Percentiles rank a stretch among this genome's conserved stretches.
Evolutionary conservation across 2,329 filamentous ascomycete genomes (phyloP).

Genomic region (Biscogniauxia sp.): DNA sequence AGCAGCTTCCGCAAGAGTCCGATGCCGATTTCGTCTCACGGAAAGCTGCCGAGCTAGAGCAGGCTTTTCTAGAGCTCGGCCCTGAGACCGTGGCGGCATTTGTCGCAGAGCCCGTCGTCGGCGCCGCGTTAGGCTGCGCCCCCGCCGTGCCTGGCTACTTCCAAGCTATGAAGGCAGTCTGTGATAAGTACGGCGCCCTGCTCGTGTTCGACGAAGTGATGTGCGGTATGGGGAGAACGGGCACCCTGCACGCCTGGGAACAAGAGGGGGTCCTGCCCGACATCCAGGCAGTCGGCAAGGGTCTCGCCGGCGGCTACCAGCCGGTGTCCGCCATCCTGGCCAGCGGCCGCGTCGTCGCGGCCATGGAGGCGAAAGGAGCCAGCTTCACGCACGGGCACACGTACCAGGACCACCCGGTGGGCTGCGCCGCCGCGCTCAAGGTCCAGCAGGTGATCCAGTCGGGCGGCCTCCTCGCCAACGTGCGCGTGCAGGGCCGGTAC

Average conservation of each 20-base stretch:
- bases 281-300: constrained; percentile 62
- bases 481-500: constrained; percentile 31
- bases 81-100: constrained; percentile 64
- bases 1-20: constrained; percentile 46
- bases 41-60: constrained; percentile 60
- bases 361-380: constrained; percentile 39
- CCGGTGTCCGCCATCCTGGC: constrained; percentile 60
- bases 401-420: constrained; percentile 43
- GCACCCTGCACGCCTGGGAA: constrained; percentile 53
- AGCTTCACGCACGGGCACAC: constrained; percentile 61
- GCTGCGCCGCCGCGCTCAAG: constrained; percentile 39
- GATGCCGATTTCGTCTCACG: constrained; percentile 54
- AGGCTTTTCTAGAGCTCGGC: constrained; percentile 58
- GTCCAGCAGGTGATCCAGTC: constrained; percentile 40
- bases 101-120: constrained; percentile 65
- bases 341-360: constrained; percentile 46
- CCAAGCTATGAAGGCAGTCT: constrained; percentile 59
- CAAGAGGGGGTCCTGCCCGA: constrained; percentile 52
- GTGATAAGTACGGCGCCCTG: constrained; percentile 62
- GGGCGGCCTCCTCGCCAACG: constrained; percentile 36
- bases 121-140: constrained; percentile 62
- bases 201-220: constrained; percentile 67
- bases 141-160: constrained; percentile 63
- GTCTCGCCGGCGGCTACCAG: constrained; percentile 59
- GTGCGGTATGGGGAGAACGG: constrained; percentile 53